Conservation (phyloP, 257 asterid genomes). For the Anisodus tanguticus region DNA sequence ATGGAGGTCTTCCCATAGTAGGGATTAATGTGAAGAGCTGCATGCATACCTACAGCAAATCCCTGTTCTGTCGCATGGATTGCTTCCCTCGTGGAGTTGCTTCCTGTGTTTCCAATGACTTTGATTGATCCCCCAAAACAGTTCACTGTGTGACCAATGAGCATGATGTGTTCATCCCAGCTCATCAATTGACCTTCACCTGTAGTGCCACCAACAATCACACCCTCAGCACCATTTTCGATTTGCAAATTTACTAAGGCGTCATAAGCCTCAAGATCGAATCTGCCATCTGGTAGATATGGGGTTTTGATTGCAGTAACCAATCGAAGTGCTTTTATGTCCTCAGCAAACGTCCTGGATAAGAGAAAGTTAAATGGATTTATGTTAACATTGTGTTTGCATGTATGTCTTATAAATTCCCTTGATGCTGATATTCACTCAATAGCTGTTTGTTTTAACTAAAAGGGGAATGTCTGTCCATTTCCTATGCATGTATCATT, state of each 20-base stretch:
- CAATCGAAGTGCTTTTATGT: slow-evolving; percentile 68
- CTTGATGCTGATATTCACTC: not conserved
- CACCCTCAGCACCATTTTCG: slow-evolving; percentile 73
- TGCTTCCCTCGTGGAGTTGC: slow-evolving; percentile 89
- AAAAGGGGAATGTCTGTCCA: not conserved
- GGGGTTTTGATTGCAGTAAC: slow-evolving; percentile 84
- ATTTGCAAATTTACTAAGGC: slow-evolving; percentile 70
- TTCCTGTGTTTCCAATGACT: slow-evolving; percentile 87
- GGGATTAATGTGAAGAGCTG: slow-evolving; percentile 87
- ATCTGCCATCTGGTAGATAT: slow-evolving; percentile 82
- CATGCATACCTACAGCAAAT: slow-evolving; percentile 94
- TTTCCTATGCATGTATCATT: not conserved
- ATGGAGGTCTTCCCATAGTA: slow-evolving; percentile 84
- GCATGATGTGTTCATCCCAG: slow-evolving; percentile 94
- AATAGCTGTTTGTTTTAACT: not conserved
- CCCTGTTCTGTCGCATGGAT: slow-evolving; percentile 90
- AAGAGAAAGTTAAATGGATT: not conserved
- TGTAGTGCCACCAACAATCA: slow-evolving; percentile 84
- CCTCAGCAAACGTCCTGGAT: slow-evolving; percentile 74
- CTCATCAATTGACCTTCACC: slow-evolving; percentile 91
- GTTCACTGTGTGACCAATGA: slow-evolving; percentile 82
- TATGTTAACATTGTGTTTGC: not conserved
- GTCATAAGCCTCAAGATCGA: slow-evolving; percentile 84
- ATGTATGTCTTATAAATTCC: not conserved
- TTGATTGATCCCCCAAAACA: slow-evolving; percentile 79